Evolutionary conservation across 306 rosid species (phyloP).

Genomic region (Macrotyloma uniflorum): DNA sequence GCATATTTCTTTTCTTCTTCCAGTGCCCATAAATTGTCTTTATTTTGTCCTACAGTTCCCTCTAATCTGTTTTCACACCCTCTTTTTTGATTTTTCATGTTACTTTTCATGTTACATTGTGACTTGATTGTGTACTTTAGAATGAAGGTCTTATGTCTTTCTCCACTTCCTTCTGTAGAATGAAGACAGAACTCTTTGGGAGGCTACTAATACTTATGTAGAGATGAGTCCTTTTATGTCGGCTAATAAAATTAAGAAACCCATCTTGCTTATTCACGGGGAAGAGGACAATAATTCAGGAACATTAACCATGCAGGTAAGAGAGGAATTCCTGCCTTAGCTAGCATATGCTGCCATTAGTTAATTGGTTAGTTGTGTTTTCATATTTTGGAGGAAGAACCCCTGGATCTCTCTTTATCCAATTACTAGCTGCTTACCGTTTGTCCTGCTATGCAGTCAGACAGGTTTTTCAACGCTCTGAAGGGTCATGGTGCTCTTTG

Average conservation of each 20-base stretch:
- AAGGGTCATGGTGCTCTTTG: constrained; percentile 98
- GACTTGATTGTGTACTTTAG: constrained; percentile 27
- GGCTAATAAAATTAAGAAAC: constrained; percentile 94
- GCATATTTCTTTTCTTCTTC: background rate
- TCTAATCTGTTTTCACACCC: constrained; percentile 18
- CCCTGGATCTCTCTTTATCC: constrained; percentile 30
- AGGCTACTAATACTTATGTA: constrained; percentile 82
- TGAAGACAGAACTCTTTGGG: constrained; percentile 99
- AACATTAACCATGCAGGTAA: constrained; percentile 97
- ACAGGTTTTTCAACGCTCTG: constrained; percentile 93
- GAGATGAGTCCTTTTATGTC: constrained; percentile 99
- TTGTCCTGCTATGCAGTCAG: constrained; percentile 68
- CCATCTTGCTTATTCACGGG: constrained; percentile 94
- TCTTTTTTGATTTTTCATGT: constrained; percentile 7
- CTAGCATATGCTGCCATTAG: background rate
- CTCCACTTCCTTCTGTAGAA: constrained; percentile 55
- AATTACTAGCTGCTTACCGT: constrained; percentile 34
- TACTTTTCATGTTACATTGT: constrained; percentile 27
- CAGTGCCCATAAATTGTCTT: background rate
- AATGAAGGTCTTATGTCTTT: constrained; percentile 20
- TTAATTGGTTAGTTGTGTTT: constrained; percentile 29
- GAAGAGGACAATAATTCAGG: constrained; percentile 98
- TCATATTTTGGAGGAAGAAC: constrained; percentile 1
- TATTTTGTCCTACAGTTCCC: background rate
- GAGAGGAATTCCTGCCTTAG: constrained; percentile 16